Evolutionary conservation across 345 rosid species (phyloP), one percentile per base, ranked within the genome.

Genomic region (Citrus glauca): DNA sequence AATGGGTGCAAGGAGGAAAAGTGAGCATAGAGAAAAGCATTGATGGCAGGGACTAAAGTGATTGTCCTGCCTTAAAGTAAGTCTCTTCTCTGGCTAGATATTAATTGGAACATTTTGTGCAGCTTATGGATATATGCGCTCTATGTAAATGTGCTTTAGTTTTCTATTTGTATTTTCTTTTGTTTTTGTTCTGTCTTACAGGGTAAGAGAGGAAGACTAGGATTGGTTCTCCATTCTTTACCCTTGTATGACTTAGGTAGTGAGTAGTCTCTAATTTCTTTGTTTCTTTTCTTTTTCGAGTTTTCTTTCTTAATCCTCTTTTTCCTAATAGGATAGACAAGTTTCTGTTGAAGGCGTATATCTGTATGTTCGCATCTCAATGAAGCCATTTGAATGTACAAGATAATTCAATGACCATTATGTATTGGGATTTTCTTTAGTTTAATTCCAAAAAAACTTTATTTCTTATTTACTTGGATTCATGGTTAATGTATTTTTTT

Each of bases 71-170:
- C 71, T 71, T 78, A 42, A 73, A 79, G 82, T 68, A 64, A 67
- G 81, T 85, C 82, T 82, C 86, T 82, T 82, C 78, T 65, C 73
- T 82, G 78, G 69, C 22, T 65, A n/a, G 38, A 4, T 13, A 30
- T 82, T 69, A 83, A 66, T 76, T 42, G 63, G 77, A 68, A 24
- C 61, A 38, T 67, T 71, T 75, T 72, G 80, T 78, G 72, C 78
- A 63, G 61, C 79, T 67, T 24, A 40, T 33, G 73, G 76, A 63
- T 69, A 59, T 64, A 78, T 45, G 73, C 72, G 6, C 22, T 17
- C 65, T 48, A 40, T 59, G 63, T 77, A 77, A 80, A 35, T 64
- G 57, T 69, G 63, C 73, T 33, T 59, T 63, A 59, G 64, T 73
- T 70, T 66, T 28, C 71, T 30, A 45, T 42, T 42, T 48, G 17